phyloP scores from a whole-genome alignment of 805 yeast species.

The Candida ipomoeae region DNA sequence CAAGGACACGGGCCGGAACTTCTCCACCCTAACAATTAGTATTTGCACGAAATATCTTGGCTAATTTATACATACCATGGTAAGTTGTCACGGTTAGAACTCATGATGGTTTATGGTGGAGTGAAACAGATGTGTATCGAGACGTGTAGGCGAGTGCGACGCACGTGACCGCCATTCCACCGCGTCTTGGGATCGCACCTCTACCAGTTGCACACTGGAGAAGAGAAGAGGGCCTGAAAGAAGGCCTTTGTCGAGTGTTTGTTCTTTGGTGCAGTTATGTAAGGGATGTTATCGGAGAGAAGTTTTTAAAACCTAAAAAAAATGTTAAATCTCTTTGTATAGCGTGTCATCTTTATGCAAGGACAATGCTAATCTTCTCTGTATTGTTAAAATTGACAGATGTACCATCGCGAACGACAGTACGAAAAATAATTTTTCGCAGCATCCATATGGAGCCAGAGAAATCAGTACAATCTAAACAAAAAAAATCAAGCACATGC shows the following conservation, averaged over 20 bases:
- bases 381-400: constrained; percentile 99
- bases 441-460: not conserved
- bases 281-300: not conserved
- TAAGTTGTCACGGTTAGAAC: constrained; percentile 12
- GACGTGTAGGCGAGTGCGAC: not conserved
- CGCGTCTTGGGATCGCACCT: constrained; percentile 2
- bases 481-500: no score
- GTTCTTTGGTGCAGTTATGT: not conserved
- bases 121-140: not conserved
- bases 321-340: constrained; percentile 97
- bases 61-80: constrained; percentile 17
- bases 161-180: not conserved
- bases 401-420: constrained; percentile 44
- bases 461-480: not conserved
- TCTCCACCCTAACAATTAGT: constrained; percentile 67
- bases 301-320: constrained; percentile 51
- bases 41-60: not conserved
- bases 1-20: constrained; percentile 80
- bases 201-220: not conserved
- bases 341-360: constrained; percentile 99
- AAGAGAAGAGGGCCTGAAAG: not conserved
- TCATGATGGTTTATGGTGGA: not conserved
- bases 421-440: constrained; percentile 21
- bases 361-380: constrained; percentile 99
- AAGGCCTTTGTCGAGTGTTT: not conserved